Percentiles rank a stretch among this genome's conserved stretches.
phyloP scores from a whole-genome alignment of 768 basidiomycete species.

The Mycena latifolia region DNA sequence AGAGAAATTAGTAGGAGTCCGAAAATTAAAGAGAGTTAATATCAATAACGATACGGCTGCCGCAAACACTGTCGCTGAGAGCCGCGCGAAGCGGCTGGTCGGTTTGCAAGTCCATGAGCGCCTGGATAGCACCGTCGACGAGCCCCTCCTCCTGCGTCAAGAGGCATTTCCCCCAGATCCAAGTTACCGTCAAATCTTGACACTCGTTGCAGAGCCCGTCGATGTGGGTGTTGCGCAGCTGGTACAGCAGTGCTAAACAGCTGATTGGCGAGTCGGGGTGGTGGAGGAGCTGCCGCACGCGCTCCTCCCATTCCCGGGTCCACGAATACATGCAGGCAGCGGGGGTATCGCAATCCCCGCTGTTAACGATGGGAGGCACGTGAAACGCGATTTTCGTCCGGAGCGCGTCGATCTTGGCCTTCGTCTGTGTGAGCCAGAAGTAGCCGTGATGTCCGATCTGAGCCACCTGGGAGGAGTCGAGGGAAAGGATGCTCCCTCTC shows the following conservation, averaged over 20 bases:
- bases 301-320: slow-evolving; percentile 13
- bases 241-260: not conserved
- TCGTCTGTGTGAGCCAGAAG: slow-evolving; percentile 7
- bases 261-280: slow-evolving; percentile 11
- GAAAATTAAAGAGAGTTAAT: no score
- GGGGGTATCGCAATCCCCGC: not conserved
- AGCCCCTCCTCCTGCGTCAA: slow-evolving; percentile 5
- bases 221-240: slow-evolving; percentile 3
- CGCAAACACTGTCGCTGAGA: no score
- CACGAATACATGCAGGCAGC: slow-evolving; percentile 1
- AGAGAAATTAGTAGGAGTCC: no score
- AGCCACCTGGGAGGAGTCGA: not conserved
- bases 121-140: not conserved
- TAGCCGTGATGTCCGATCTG: slow-evolving; percentile 11
- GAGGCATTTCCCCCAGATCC: slow-evolving; percentile 11
- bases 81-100: no score
- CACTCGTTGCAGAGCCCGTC: slow-evolving; percentile 5
- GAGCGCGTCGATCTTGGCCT: slow-evolving; percentile 16
- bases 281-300: slow-evolving; percentile 16
- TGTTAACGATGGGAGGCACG: slow-evolving; percentile 1
- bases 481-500: not conserved
- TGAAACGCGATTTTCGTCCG: slow-evolving; percentile 12
- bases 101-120: not conserved
- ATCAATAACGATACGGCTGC: no score
- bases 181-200: slow-evolving; percentile 11